Conservation (phyloP, 2,329 filamentous ascomycete species). For the Colletotrichum spinosum region DNA sequence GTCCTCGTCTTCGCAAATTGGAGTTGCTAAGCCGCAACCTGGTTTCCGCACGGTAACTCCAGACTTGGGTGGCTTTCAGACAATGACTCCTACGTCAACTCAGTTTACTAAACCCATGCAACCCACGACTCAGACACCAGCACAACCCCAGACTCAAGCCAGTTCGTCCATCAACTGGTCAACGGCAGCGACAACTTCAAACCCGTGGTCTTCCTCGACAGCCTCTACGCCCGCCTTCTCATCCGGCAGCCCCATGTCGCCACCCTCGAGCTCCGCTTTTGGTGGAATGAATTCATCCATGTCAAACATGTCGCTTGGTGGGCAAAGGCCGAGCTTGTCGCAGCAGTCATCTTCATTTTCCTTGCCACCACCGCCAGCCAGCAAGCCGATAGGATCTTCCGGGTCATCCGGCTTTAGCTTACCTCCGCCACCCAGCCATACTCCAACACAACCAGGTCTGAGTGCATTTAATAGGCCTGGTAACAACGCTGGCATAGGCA, state of each 20-base stretch:
- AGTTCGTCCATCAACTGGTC: slow-evolving; percentile 64
- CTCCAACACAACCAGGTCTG: slow-evolving; percentile 43
- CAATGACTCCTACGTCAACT: slow-evolving; percentile 68
- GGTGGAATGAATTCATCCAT: slow-evolving; percentile 57
- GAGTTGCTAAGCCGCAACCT: slow-evolving; percentile 52
- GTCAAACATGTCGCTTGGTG: slow-evolving; percentile 61
- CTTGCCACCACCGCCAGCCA: slow-evolving; percentile 64
- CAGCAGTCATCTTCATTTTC: slow-evolving; percentile 64
- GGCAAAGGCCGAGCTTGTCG: slow-evolving; percentile 51
- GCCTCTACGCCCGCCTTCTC: slow-evolving; percentile 37
- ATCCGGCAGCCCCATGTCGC: slow-evolving; percentile 28
- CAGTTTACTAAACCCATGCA: slow-evolving; percentile 73
- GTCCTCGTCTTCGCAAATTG: slow-evolving; percentile 45
- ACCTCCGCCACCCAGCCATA: slow-evolving; percentile 55
- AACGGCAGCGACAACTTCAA: slow-evolving; percentile 54
- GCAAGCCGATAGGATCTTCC: slow-evolving; percentile 40
- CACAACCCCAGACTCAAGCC: slow-evolving; percentile 37
- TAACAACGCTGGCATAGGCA: slow-evolving; percentile 32
- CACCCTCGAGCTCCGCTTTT: slow-evolving; percentile 47
- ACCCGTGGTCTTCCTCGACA: slow-evolving; percentile 60
- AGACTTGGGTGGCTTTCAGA: slow-evolving; percentile 65
- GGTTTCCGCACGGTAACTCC: slow-evolving; percentile 69
- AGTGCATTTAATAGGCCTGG: slow-evolving; percentile 37
- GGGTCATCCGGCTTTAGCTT: slow-evolving; percentile 59
- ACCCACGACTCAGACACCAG: slow-evolving; percentile 47